Base-by-base conservation (phyloP, 179 eudicot species). In the Drosera spatulata region DNA sequence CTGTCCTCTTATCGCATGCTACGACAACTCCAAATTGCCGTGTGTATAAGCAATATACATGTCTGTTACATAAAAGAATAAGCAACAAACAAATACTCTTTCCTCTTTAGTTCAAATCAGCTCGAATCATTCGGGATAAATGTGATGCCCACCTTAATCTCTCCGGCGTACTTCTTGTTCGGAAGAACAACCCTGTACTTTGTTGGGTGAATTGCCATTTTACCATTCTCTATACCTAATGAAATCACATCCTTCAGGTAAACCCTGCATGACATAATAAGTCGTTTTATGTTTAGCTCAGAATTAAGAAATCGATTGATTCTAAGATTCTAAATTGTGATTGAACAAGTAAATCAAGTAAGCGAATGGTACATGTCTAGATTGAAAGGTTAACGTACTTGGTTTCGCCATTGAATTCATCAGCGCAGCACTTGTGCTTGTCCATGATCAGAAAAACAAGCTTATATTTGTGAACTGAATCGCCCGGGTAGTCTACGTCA, bases 221-320 rank as follows among this genome's bases (percentile, higher is more conserved):
- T 60, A 56, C 71, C 74, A n/a, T 59, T 70, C 41, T 74, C 78
- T 56, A 60, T 41, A 6, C 74, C 78, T 2, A 54, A 0, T 41
- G 66, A 38, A 9, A 74, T 37, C n/a, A 69, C 37, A 60, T 74
- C 78, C 58, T 74, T 70, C 14, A 74, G 10, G 62, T 74, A 74
- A 3, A 74, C 48, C 66, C 78, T 74, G 66, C 71, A 70, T 44
- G 3, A 9, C 3, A 10, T 7, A 14, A 4, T 11, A 1, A 56
- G 7, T 40, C 13, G 10, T 10, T 38, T 56, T 39, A 49, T 7
- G n/a, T 9, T 38, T 15, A 22, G 33, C 1, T 22, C 33, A 22
- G 33, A 54, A 54, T 7, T 6, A 14, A 39, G 37, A 54, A 22
- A 15, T 22, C 9, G 37, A 37, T 22, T 22, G 33, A 22, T 22